Evolutionary conservation across 2,329 filamentous ascomycete genomes (phyloP).

Genomic region (Orbilia quercus): DNA sequence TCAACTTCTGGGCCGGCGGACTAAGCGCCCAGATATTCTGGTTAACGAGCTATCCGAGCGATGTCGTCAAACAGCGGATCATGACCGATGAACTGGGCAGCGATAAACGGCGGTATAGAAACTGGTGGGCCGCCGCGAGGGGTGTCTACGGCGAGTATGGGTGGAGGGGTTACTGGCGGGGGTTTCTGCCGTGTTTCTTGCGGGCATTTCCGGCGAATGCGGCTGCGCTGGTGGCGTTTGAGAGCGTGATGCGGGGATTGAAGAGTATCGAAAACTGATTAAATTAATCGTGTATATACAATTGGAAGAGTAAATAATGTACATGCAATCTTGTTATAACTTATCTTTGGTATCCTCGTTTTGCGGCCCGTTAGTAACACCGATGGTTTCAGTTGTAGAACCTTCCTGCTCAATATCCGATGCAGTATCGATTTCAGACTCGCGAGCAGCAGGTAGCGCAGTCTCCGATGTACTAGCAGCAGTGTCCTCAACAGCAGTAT

Average conservation of each 20-base stretch:
- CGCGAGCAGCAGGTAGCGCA: too few species aligned
- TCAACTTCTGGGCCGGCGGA: slow-evolving; percentile 98
- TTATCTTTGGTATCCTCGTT: not conserved
- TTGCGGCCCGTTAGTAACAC: not conserved
- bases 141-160: slow-evolving; percentile 82
- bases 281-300: too few species aligned
- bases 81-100: slow-evolving; percentile 87
- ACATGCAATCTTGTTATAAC: too few species aligned
- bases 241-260: slow-evolving; percentile 75
- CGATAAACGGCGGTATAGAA: slow-evolving; percentile 74
- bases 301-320: too few species aligned
- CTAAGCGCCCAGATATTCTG: slow-evolving; percentile 94
- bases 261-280: slow-evolving; percentile 23
- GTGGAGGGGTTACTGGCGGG: slow-evolving; percentile 85
- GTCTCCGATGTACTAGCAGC: not conserved
- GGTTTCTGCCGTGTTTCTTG: slow-evolving; percentile 92
- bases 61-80: slow-evolving; percentile 94
- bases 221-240: slow-evolving; percentile 90
- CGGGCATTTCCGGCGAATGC: slow-evolving; percentile 96
- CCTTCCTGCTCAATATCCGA: not conserved
- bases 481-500: too few species aligned
- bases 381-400: not conserved
- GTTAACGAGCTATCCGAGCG: slow-evolving; percentile 88
- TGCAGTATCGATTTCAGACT: too few species aligned
- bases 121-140: slow-evolving; percentile 82